Conservation (phyloP, 2,329 filamentous ascomycete species). For the Pseudogymnoascus sp. region DNA sequence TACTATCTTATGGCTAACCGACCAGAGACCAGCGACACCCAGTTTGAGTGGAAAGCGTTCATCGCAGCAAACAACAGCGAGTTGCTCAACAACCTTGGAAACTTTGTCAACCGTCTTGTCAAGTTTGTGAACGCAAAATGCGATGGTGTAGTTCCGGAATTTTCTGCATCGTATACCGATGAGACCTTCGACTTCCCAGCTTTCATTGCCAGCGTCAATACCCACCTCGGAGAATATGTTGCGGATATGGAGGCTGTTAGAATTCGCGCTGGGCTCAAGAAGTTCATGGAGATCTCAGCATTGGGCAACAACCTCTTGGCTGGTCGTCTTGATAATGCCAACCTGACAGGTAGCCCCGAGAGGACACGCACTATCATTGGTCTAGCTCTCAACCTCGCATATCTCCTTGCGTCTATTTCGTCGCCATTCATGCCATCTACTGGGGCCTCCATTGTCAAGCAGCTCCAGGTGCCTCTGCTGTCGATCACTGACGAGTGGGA, state of each 20-base stretch:
- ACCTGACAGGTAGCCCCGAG: constrained; percentile 30
- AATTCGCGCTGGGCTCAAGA: constrained; percentile 57
- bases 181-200: constrained; percentile 41
- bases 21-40: constrained; percentile 76
- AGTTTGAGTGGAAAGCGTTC: constrained; percentile 85
- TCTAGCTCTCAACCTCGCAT: constrained; percentile 73
- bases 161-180: constrained; percentile 44
- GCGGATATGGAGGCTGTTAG: constrained; percentile 62
- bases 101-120: constrained; percentile 65
- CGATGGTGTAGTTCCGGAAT: constrained; percentile 59
- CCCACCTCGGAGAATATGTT: constrained; percentile 57
- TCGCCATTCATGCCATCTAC: constrained; percentile 83
- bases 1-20: constrained; percentile 83
- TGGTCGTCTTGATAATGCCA: constrained; percentile 36
- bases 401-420: constrained; percentile 70
- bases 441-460: constrained; percentile 63
- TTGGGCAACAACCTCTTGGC: constrained; percentile 50
- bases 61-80: constrained; percentile 82
- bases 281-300: constrained; percentile 58
- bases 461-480: constrained; percentile 54
- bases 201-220: constrained; percentile 50
- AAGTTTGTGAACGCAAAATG: constrained; percentile 74
- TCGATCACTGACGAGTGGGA: constrained; percentile 61
- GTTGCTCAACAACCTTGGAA: constrained; percentile 64
- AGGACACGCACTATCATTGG: constrained; percentile 46